Evolutionary conservation across 2,329 filamentous ascomycete species (phyloP).

Genomic region (Colletotrichum paranaense): DNA sequence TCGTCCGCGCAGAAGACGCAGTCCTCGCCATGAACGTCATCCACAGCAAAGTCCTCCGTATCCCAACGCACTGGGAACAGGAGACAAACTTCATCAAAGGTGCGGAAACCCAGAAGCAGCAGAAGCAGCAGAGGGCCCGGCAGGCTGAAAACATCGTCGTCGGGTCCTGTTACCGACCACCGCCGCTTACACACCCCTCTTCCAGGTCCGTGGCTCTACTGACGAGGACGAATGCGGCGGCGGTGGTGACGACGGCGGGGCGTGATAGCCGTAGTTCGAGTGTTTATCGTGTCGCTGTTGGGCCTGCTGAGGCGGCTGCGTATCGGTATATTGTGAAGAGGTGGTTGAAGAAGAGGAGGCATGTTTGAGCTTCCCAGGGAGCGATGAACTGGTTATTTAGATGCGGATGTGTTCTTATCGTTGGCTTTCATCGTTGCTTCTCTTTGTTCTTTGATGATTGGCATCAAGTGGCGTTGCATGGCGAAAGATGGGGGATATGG

Average conservation of each 20-base stretch:
- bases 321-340: neutral
- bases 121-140: neutral
- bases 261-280: neutral
- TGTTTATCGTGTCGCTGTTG: neutral
- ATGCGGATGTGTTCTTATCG: neutral
- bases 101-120: slow-evolving; percentile 3
- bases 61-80: slow-evolving; percentile 32
- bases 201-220: slow-evolving; percentile 34
- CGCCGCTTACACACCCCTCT: slow-evolving; percentile 22
- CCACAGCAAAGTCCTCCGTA: slow-evolving; percentile 74
- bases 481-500: neutral
- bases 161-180: neutral
- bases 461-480: neutral
- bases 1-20: slow-evolving; percentile 91
- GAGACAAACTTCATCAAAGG: slow-evolving; percentile 33
- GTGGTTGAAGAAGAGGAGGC: neutral
- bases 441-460: neutral
- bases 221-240: neutral
- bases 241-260: no score
- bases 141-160: neutral
- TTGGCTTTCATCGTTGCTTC: neutral
- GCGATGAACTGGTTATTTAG: neutral
- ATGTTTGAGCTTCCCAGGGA: neutral
- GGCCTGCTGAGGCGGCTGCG: neutral
- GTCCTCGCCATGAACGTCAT: slow-evolving; percentile 94